These are phyloP conservation scores for Plantago major DNA, from an alignment of 257 asterid species.

Conservation along the genomic window DNA sequence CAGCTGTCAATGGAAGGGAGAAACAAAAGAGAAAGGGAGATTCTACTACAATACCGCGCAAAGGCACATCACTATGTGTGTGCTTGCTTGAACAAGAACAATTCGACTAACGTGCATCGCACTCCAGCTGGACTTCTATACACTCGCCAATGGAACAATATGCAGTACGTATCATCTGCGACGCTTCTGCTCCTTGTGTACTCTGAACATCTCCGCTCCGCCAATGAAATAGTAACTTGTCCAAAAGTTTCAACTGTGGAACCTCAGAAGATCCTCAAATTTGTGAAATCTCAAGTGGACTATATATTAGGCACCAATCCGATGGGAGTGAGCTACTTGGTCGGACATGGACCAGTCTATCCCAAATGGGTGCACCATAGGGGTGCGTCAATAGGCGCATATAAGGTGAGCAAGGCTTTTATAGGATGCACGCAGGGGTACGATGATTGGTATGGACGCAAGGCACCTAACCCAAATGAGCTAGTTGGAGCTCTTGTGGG, in stretches of 20 bases:
- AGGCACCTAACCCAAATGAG: slow-evolving; percentile 53
- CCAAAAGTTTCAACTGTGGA: slow-evolving; percentile 22
- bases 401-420: slow-evolving; percentile 43
- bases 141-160: slow-evolving; percentile 90
- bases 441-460: slow-evolving; percentile 55
- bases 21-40: slow-evolving; percentile 19
- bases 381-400: slow-evolving; percentile 65
- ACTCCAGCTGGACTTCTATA: slow-evolving; percentile 81
- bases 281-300: slow-evolving; percentile 63
- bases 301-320: slow-evolving; percentile 81
- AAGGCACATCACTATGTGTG: slow-evolving; percentile 63
- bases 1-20: slow-evolving; percentile 51
- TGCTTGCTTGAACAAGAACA: slow-evolving; percentile 52
- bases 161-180: slow-evolving; percentile 78
- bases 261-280: slow-evolving; percentile 41
- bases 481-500: slow-evolving; percentile 75
- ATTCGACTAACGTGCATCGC: slow-evolving; percentile 49
- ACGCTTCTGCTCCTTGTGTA: slow-evolving; percentile 47
- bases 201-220: slow-evolving; percentile 55
- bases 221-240: slow-evolving; percentile 45
- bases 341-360: slow-evolving; percentile 55
- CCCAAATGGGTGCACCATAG: slow-evolving; percentile 81
- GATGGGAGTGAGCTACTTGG: slow-evolving; percentile 63
- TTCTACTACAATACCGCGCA: slow-evolving; percentile 44
- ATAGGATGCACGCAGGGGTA: slow-evolving; percentile 87